Evolutionary conservation across 306 rosid species (phyloP).

Genomic region (Macrotyloma uniflorum): DNA sequence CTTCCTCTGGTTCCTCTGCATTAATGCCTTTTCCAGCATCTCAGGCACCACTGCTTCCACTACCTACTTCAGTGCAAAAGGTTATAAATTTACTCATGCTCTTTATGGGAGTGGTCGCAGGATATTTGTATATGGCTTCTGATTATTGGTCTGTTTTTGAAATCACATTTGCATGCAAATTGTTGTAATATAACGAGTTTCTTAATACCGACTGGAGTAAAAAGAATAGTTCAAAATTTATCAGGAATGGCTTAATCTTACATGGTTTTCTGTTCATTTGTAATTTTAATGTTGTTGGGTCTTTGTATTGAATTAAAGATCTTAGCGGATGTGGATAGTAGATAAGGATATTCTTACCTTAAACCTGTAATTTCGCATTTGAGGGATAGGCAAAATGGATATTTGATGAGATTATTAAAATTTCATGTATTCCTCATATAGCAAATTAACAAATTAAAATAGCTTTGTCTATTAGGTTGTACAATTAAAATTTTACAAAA

Average conservation of each 20-base stretch:
- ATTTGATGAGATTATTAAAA: background rate
- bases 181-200: background rate
- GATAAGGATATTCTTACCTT: conserved; percentile 5
- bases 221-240: background rate
- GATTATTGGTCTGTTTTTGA: background rate
- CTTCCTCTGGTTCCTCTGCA: conserved; percentile 45
- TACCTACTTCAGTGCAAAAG: conserved; percentile 55
- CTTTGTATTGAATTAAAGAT: conserved; percentile 12
- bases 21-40: conserved; percentile 42
- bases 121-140: background rate
- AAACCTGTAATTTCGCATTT: conserved; percentile 14
- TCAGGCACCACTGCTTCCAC: conserved; percentile 61
- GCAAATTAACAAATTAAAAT: background rate
- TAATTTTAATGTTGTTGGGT: conserved; percentile 15
- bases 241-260: background rate
- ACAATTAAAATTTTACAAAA: conserved; percentile 2
- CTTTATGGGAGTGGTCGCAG: background rate
- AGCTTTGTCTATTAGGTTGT: conserved; percentile 9
- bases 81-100: conserved; percentile 36
- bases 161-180: background rate
- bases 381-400: background rate
- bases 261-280: conserved; percentile 15
- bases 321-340: background rate
- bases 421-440: background rate
- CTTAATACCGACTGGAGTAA: background rate